These are phyloP conservation scores for Fomitopsis palustris DNA, from an alignment of 1,284 basidiomycete species.

Conservation along the genomic window DNA sequence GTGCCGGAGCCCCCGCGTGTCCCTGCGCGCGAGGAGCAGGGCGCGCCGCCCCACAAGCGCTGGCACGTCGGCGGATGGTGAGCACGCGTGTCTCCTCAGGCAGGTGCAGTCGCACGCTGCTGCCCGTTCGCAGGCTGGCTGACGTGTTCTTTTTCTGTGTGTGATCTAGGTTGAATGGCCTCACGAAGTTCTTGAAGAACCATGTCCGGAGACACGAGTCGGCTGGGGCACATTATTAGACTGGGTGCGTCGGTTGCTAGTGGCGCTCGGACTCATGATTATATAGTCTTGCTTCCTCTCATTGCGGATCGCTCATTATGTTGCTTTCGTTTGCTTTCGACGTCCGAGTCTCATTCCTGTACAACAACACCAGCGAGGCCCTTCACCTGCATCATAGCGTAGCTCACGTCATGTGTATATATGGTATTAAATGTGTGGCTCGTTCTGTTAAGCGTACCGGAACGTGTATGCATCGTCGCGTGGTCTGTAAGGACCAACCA, in stretches of 20 bases:
- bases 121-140: background rate
- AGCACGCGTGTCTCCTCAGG: constrained; percentile 1
- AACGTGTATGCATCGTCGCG: background rate
- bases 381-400: background rate
- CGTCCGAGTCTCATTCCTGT: background rate
- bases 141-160: background rate
- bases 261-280: background rate
- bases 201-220: background rate
- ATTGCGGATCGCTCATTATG: background rate
- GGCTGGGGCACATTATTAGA: background rate
- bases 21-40: background rate
- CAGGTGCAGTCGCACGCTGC: constrained; percentile 1
- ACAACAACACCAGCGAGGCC: background rate
- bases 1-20: background rate
- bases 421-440: background rate
- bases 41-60: background rate
- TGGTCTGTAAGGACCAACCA: background rate
- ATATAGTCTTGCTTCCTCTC: too few species aligned
- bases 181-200: constrained; percentile 3
- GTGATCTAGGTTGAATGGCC: background rate
- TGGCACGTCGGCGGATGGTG: constrained; percentile 11
- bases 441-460: background rate
- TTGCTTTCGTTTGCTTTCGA: background rate
- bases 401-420: background rate
- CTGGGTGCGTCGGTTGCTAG: too few species aligned